phyloP scores from a whole-genome alignment of 352 stramenopile genomes.

The Phytophthora tentaculata region DNA sequence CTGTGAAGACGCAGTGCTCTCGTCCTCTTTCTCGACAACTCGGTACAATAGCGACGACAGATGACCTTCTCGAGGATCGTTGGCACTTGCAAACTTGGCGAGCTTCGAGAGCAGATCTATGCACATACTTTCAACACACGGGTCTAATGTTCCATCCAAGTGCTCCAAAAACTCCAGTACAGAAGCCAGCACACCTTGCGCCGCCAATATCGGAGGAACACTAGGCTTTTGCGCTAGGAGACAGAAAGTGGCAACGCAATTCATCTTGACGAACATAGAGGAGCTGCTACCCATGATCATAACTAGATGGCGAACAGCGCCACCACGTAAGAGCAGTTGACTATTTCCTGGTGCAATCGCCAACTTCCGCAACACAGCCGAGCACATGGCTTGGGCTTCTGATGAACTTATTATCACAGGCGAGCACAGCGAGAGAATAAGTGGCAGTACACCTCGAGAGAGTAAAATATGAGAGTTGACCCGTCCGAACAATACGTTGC shows the following conservation, averaged over 20 bases:
- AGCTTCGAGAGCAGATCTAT: conserved; percentile 68
- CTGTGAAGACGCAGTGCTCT: not conserved
- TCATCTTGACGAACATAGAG: conserved; percentile 59
- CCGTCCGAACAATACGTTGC: conserved; percentile 71
- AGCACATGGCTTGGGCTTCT: conserved; percentile 52
- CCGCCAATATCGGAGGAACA: conserved; percentile 51
- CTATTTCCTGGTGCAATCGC: conserved; percentile 74
- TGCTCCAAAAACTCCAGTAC: conserved; percentile 63
- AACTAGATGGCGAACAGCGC: conserved; percentile 54
- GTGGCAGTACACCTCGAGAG: conserved; percentile 47
- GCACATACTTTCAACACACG: conserved; percentile 66
- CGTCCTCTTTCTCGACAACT: conserved; percentile 65
- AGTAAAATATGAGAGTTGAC: conserved; percentile 70
- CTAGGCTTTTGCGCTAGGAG: conserved; percentile 56
- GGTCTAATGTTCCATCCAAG: conserved; percentile 20
- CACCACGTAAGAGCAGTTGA: conserved; percentile 62
- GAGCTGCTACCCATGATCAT: conserved; percentile 47
- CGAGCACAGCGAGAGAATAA: conserved; percentile 63
- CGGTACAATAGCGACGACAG: conserved; percentile 65
- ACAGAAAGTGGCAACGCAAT: conserved; percentile 76
- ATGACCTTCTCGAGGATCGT: conserved; percentile 58
- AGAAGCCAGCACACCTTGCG: conserved; percentile 60
- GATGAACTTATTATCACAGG: conserved; percentile 1
- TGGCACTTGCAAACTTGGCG: conserved; percentile 59
- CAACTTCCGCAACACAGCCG: conserved; percentile 69